A percentile compares a stretch with the other conserved stretches of the same genome.
Conservation (phyloP, 2,329 filamentous ascomycete genomes). For the Colletotrichum sublineola region DNA sequence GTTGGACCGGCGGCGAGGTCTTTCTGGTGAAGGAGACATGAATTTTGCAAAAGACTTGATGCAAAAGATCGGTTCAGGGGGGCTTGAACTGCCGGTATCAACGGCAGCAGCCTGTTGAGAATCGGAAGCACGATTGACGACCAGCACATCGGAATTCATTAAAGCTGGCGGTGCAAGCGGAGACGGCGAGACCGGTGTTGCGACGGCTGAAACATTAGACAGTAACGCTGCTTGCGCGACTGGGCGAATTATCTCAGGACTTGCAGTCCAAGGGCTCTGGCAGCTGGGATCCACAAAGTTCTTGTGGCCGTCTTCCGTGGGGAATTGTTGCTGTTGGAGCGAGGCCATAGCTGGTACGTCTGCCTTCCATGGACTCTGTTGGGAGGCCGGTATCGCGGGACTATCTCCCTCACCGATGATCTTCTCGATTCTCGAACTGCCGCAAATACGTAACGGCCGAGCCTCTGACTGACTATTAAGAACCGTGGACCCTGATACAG, state of each 20-base stretch:
- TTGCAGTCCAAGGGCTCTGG: conserved; percentile 44
- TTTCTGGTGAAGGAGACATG: conserved; percentile 63
- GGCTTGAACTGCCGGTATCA: conserved; percentile 51
- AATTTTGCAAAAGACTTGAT: conserved; percentile 67
- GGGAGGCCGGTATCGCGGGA: conserved; percentile 23
- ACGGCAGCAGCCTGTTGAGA: conserved; percentile 45
- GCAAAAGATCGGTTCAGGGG: conserved; percentile 62
- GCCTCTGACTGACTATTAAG: background rate
- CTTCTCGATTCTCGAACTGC: background rate
- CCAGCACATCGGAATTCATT: background rate
- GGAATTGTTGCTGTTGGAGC: background rate
- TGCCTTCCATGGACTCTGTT: conserved; percentile 37
- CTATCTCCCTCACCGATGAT: background rate
- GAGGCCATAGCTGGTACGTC: conserved; percentile 5
- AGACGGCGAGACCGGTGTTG: conserved; percentile 9
- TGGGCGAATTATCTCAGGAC: conserved; percentile 32
- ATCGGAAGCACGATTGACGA: conserved; percentile 33
- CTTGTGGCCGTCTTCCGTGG: background rate
- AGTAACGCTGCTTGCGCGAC: conserved; percentile 25
- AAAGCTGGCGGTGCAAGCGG: background rate
- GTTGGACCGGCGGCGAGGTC: conserved; percentile 41
- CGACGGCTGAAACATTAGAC: background rate
- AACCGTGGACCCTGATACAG: background rate
- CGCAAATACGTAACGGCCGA: background rate
- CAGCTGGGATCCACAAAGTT: conserved; percentile 18